Conservation (phyloP, 306 rosid species). For the Cicer pinnatifidum region DNA sequence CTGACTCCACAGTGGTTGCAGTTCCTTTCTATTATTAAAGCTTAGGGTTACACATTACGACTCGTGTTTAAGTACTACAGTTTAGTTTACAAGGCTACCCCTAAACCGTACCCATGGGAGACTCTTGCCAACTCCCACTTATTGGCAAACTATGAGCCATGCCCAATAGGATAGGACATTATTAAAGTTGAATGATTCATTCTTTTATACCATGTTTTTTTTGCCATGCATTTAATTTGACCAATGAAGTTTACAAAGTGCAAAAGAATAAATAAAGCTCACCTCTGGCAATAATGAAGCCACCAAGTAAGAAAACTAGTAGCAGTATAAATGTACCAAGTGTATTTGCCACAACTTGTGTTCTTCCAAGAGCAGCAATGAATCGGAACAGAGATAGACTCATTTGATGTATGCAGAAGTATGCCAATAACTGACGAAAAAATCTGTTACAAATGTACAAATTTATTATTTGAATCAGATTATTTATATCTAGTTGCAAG, state of each 20-base stretch:
- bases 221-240: slow-evolving; percentile 35
- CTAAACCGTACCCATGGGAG: too few species aligned
- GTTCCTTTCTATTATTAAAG: too few species aligned
- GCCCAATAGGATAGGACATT: slow-evolving; percentile 2
- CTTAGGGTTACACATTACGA: too few species aligned
- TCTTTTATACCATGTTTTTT: slow-evolving; percentile 16
- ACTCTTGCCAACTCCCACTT: too few species aligned
- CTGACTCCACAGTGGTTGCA: too few species aligned
- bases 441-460: slow-evolving; percentile 54
- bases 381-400: slow-evolving; percentile 76
- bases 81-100: too few species aligned
- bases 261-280: slow-evolving; percentile 21
- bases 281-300: slow-evolving; percentile 84
- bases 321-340: slow-evolving; percentile 69
- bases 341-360: slow-evolving; percentile 63
- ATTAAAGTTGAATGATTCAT: slow-evolving; percentile 29
- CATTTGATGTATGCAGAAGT: slow-evolving; percentile 80
- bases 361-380: slow-evolving; percentile 85
- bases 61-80: too few species aligned
- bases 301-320: slow-evolving; percentile 79
- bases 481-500: slow-evolving; percentile 20
- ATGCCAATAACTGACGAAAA: slow-evolving; percentile 81
- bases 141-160: too few species aligned
- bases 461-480: slow-evolving; percentile 23
- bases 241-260: neutral